Evolutionary conservation across 106 monocot species (phyloP).

Genomic region (Dendrobium officinale): DNA sequence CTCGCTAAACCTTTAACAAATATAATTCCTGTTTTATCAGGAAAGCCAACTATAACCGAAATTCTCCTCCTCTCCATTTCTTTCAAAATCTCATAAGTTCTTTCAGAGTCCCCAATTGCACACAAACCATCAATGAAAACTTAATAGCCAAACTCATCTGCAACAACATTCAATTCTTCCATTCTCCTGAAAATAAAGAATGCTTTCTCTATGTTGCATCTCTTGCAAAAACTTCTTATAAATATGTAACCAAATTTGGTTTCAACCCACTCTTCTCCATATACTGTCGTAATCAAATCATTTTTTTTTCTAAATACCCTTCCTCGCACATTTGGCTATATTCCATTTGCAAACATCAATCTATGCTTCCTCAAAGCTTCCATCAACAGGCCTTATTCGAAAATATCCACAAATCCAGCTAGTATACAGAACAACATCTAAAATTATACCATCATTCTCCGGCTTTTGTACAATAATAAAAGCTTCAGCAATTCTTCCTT

Average conservation of each 20-base stretch:
- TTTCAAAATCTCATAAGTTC: constrained; percentile 41
- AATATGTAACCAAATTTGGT: constrained; percentile 58
- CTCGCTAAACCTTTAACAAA: too few species aligned
- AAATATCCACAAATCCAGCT: constrained; percentile 43
- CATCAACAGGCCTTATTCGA: constrained; percentile 29
- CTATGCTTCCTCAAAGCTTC: constrained; percentile 44
- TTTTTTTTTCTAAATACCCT: constrained; percentile 70
- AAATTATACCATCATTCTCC: constrained; percentile 32
- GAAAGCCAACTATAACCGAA: too few species aligned
- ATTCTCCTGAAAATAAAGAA: constrained; percentile 35
- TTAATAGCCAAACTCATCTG: constrained; percentile 50
- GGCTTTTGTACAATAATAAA: constrained; percentile 31
- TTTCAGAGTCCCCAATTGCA: constrained; percentile 30
- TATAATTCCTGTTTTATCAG: too few species aligned
- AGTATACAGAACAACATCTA: constrained; percentile 46
- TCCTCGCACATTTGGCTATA: constrained; percentile 48
- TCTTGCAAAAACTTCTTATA: too few species aligned
- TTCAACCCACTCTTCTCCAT: constrained; percentile 31
- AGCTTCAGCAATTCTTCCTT: constrained; percentile 41
- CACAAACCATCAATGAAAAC: constrained; percentile 55
- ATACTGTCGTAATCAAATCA: constrained; percentile 40
- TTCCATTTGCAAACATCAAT: constrained; percentile 40
- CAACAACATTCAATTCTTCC: constrained; percentile 33
- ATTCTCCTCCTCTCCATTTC: constrained; percentile 41
- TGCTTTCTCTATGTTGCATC: constrained; percentile 43